A percentile compares a stretch with the other conserved stretches of the same genome.
Evolutionary conservation across 768 basidiomycete species (phyloP).

Genomic region (Pleurotus platypus): DNA sequence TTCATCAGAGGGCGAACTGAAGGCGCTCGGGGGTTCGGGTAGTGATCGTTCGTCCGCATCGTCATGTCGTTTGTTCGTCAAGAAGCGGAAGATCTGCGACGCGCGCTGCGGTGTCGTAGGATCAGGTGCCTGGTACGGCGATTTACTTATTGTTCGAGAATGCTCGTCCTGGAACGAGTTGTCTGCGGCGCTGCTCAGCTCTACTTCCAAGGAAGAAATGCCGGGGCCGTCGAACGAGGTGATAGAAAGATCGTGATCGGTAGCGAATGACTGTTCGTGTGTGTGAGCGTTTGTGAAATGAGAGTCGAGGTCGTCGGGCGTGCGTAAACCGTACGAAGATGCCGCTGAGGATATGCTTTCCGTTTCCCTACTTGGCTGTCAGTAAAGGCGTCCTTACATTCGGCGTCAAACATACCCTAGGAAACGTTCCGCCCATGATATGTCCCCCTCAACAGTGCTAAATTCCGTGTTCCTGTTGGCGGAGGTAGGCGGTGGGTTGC

Average conservation of each 20-base stretch:
- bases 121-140: constrained; percentile 30
- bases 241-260: constrained; percentile 43
- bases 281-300: constrained; percentile 31
- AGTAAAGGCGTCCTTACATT: not conserved
- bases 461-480: constrained; percentile 17
- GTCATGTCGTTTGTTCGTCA: constrained; percentile 45
- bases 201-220: constrained; percentile 76
- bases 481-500: constrained; percentile 39
- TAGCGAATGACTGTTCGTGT: constrained; percentile 37
- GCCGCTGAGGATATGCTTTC: constrained; percentile 43
- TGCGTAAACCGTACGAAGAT: constrained; percentile 40
- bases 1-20: constrained; percentile 36
- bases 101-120: constrained; percentile 62
- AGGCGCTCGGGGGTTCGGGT: constrained; percentile 35
- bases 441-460: constrained; percentile 61
- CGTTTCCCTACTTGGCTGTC: constrained; percentile 34
- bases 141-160: constrained; percentile 8
- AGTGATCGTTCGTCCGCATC: constrained; percentile 32
- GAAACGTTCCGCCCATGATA: constrained; percentile 81
- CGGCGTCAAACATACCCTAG: constrained; percentile 45
- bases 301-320: constrained; percentile 44
- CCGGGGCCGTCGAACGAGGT: constrained; percentile 35
- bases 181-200: constrained; percentile 53
- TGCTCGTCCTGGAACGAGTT: constrained; percentile 11
- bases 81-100: constrained; percentile 72